Conservation (phyloP, 139 green algal species). For the Closterium sp. region DNA sequence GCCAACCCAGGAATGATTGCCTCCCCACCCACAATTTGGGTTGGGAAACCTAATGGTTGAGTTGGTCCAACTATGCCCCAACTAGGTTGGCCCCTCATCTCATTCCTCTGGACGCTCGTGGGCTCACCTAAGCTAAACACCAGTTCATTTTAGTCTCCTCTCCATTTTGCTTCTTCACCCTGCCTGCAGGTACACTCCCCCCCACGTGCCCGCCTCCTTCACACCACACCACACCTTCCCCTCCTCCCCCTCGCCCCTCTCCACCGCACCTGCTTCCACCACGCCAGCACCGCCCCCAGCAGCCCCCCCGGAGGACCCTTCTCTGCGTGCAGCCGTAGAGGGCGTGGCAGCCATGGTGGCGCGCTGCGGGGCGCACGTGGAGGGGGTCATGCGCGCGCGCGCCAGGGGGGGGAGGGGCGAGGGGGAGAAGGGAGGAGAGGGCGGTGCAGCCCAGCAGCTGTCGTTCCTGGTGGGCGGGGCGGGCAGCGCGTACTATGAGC, state of each 20-base stretch:
- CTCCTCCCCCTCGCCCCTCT: too few relatives aligned
- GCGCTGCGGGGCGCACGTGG: constrained; percentile 16
- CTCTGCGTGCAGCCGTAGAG: background rate
- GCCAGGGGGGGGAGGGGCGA: constrained; percentile 15
- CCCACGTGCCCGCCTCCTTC: constrained; percentile 9
- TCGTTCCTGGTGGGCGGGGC: constrained; percentile 30
- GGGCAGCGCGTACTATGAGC: constrained; percentile 26
- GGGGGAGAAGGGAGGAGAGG: background rate
- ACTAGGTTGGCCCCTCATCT: too few relatives aligned
- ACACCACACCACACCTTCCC: constrained; percentile 20
- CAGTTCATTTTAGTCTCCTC: too few relatives aligned
- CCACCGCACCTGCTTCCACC: background rate
- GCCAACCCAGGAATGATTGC: too few relatives aligned
- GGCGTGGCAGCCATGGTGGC: constrained; percentile 43
- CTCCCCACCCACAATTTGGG: too few relatives aligned
- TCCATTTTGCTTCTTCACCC: too few relatives aligned
- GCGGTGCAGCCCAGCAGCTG: background rate
- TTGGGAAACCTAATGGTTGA: too few relatives aligned
- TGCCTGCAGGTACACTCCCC: constrained; percentile 22
- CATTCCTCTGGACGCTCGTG: too few relatives aligned
- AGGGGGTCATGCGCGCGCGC: background rate
- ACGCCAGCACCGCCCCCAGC: background rate
- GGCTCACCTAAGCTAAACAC: too few relatives aligned
- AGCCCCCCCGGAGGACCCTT: background rate
- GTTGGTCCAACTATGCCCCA: too few relatives aligned